Percentiles rank a stretch among this genome's conserved stretches.
These are phyloP conservation scores for Jamesozyma rosinii DNA, from an alignment of 805 yeast species.

Conservation along the genomic window DNA sequence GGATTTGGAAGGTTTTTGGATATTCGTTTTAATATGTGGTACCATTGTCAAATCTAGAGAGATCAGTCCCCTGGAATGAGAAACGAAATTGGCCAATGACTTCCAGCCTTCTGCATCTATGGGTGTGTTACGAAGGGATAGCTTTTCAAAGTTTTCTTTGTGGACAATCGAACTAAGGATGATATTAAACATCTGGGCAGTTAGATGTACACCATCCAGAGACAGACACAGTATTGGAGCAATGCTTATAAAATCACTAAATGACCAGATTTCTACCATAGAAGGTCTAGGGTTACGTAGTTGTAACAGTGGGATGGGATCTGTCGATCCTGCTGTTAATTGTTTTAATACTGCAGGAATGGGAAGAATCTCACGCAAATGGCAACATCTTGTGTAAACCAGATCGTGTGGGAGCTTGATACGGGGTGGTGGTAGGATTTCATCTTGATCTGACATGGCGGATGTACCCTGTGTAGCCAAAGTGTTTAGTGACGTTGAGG, in stretches of 20 bases:
- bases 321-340: conserved; percentile 59
- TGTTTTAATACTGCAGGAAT: conserved; percentile 84
- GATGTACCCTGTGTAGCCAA: conserved; percentile 14
- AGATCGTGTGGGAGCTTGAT: conserved; percentile 46
- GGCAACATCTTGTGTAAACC: conserved; percentile 87
- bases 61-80: conserved; percentile 48
- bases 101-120: conserved; percentile 74
- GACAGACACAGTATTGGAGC: conserved; percentile 74
- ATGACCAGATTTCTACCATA: conserved; percentile 74
- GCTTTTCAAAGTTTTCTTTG: conserved; percentile 56
- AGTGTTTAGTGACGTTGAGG: conserved; percentile 10
- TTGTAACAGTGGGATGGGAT: conserved; percentile 73
- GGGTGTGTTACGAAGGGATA: conserved; percentile 73
- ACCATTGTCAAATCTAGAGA: conserved; percentile 55
- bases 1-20: conserved; percentile 33
- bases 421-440: conserved; percentile 24
- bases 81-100: conserved; percentile 64
- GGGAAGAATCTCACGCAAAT: conserved; percentile 81
- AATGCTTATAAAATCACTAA: conserved; percentile 77
- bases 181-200: conserved; percentile 66
- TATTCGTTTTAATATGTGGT: conserved; percentile 32
- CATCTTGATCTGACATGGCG: conserved; percentile 8
- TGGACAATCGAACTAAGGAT: conserved; percentile 56
- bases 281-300: conserved; percentile 83
- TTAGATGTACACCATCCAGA: conserved; percentile 68